These are phyloP conservation scores for Persicaria tinctoria DNA, from an alignment of 148 eudicot species.

Conservation along the genomic window DNA sequence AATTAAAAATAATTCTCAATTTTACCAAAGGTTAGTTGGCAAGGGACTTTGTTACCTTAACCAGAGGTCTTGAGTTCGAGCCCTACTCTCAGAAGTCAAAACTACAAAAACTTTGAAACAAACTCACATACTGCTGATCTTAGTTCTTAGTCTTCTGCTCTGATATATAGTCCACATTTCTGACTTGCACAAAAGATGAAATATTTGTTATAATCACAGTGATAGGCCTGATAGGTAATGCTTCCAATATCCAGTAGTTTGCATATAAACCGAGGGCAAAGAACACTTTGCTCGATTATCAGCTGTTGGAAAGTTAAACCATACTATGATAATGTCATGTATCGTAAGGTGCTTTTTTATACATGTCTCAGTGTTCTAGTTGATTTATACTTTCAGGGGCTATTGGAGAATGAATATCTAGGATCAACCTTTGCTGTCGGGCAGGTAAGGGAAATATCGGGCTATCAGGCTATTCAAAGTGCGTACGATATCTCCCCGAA, in stretches of 20 bases:
- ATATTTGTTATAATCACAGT: neutral
- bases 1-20: too few species aligned
- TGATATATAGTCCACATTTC: too few species aligned
- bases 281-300: too few species aligned
- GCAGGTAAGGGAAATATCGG: slow-evolving; percentile 71
- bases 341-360: neutral
- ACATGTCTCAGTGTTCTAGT: neutral
- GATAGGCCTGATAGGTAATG: neutral
- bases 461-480: slow-evolving; percentile 73
- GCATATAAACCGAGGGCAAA: too few species aligned
- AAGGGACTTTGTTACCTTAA: too few species aligned
- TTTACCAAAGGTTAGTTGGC: too few species aligned
- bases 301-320: too few species aligned
- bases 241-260: neutral
- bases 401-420: slow-evolving; percentile 81
- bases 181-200: neutral
- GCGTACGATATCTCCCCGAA: slow-evolving; percentile 59
- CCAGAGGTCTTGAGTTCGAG: too few species aligned
- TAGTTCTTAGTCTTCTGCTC: too few species aligned
- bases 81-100: neutral
- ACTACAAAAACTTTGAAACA: neutral
- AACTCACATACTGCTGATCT: neutral
- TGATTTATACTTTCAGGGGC: slow-evolving; percentile 45
- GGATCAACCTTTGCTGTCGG: slow-evolving; percentile 79
- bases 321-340: neutral